Conservation (phyloP, 78 protist genomes). For the Creolimax fragrantissima region DNA sequence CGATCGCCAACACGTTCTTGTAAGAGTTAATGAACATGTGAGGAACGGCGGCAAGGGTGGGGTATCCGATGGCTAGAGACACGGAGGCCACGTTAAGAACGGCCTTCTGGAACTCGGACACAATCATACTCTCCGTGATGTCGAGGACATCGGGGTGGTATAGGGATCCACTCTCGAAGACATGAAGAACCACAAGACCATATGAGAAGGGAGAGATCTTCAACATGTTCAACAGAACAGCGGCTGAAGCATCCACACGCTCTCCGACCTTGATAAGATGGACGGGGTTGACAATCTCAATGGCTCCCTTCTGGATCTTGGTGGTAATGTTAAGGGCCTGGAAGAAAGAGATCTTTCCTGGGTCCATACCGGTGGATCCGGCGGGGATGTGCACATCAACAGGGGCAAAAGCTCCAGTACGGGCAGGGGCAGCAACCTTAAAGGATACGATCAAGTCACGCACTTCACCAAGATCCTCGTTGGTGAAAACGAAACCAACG, state of each 20-base stretch:
- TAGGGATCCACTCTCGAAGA: constrained; percentile 86
- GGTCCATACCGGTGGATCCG: constrained; percentile 94
- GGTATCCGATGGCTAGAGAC: constrained; percentile 77
- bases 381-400: constrained; percentile 81
- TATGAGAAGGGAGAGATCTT: constrained; percentile 94
- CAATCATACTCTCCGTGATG: constrained; percentile 75
- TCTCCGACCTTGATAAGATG: constrained; percentile 77
- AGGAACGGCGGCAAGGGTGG: constrained; percentile 88
- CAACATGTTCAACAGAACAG: constrained; percentile 91
- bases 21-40: constrained; percentile 82
- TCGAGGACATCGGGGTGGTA: constrained; percentile 80
- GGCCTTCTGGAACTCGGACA: constrained; percentile 48
- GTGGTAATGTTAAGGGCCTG: constrained; percentile 97
- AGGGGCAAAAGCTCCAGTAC: constrained; percentile 92
- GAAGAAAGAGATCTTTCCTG: constrained; percentile 95
- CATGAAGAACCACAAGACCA: constrained; percentile 66
- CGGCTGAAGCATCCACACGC: constrained; percentile 93
- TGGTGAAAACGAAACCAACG: constrained; percentile 93
- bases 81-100: constrained; percentile 78
- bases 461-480: constrained; percentile 66
- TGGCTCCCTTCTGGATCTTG: constrained; percentile 91
- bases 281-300: constrained; percentile 88
- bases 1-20: constrained; percentile 85
- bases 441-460: constrained; percentile 18
- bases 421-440: constrained; percentile 84